Evolutionary conservation across 2,329 filamentous ascomycete species (phyloP), one percentile per base, ranked within the genome.

Genomic region (Colletotrichum lindemuthianum): DNA sequence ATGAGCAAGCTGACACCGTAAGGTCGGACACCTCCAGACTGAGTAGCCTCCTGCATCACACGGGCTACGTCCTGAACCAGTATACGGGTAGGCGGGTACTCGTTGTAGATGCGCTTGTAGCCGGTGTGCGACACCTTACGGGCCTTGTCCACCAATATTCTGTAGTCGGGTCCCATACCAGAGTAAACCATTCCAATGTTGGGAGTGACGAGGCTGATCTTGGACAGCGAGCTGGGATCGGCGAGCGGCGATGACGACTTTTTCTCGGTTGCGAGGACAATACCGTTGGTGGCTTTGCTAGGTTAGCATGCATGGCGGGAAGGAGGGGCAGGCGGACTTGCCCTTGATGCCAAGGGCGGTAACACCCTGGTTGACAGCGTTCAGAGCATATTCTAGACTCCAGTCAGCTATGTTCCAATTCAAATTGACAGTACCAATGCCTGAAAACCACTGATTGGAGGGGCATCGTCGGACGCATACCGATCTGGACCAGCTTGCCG

Each of bases 111-210:
- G 79, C 96, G 93, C 88, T 99, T 99, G 89, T 99, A 99, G 79
- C 90, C 91, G 51, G 96, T 97, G 83, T 99, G 96, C 60, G 94
- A 97, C 71, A 97, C 96, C 82, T 98, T 99, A 76, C 96, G 93
- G 72, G 96, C 96, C 80, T 94, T 95, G 85, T 99, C 96, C 72
- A 98, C 96, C 59, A 99, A 87, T 63, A 99, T 93, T 79, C 96
- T 90, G 84, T 98, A 99, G 81, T 99, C 96, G 65, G 96, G 96
- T 36, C 96, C 95, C 96, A 99, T 99, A 77, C 96, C 96, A 56
- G 93, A 94, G 84, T 99, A 99, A 74, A 99, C 96, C 92, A 98
- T 97, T 78, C 96, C 96, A 79, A 99, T 98, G 86, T 99, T 96
- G 74, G 96, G 96, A 51, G 96, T 99, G 83, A 99, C 94, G 78